Evolutionary conservation across 225 moss, liverwort and hornwort species (phyloP), one percentile per base, ranked within the genome.

Genomic region (Pseudoscleropodium purum): DNA sequence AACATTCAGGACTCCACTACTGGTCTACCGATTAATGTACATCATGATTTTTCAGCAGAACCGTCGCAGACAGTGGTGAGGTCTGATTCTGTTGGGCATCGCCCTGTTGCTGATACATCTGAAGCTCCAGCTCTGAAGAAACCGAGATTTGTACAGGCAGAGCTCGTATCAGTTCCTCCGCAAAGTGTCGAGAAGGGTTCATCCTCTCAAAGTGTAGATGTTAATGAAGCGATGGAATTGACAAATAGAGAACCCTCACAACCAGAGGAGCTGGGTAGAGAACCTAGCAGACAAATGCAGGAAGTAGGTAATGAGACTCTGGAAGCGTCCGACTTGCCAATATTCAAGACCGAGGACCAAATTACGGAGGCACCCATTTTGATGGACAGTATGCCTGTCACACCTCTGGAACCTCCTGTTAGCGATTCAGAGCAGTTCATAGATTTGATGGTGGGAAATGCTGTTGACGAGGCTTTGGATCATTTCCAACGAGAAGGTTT

Each of bases 71-170:
- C 88, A 77, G 65, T 65, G 68, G 85, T 91, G 75, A 96, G 92
- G 37, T 47, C 86, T 88, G 94, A 94, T 67, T 85, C 83, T 83
- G 94, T 85, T 69, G 94, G 89, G 79, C 95, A 95, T 68, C 95
- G 85, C 33, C 95, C 95, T 82, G 80, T 79, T 82, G 79, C 88
- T 88, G 96, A 97, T 82, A 85, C 85, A 57, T 88, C 92, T 87
- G 97, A 97, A 89, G 88, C 87, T 87, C 96, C 95, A 82, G 95
- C 90, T 85, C 93, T 89, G 83, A 98, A 97, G 64, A 92, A 93
- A 84, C 94, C 94, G 68, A 97, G 94, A 23, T 90, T 95, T 88
- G 57, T 94, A 54, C 93, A 93, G 85, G 84, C 92, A 54, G 95
- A 96, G 37, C 62, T 83, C 67, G 84, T 74, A 68, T 69, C 90